Evolutionary conservation across 257 asterid genomes (phyloP), one percentile per base, ranked within the genome.

Genomic region (Rhazya stricta): DNA sequence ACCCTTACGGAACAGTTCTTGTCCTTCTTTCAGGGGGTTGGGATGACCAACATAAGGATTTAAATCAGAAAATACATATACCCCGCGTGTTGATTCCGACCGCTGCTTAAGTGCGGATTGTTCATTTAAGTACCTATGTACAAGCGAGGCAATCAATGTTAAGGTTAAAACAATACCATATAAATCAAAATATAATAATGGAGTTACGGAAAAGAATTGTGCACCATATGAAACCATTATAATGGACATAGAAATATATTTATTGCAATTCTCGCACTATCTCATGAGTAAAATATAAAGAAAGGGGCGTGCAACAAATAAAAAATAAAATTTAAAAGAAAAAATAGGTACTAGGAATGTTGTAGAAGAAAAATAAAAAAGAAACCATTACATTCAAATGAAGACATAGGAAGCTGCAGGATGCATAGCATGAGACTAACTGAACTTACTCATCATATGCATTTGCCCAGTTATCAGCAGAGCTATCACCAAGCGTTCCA

Each of bases 1-100:
- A 71, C 98, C 99, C 89, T 85, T 95, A n/a, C 96, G 96, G 79
- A 92, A 95, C 82, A 95, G 88, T 73, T 95, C 97, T 69, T 91
- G 98, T 69, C 98, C 99, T 90, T 95, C 99, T 91, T 85, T 92
- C 85, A 95, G 75, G 71, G 99, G 99, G 81, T 95, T 88, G 72
- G 97, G 96, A 62, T 91, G 99, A 71, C 99, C 99, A 80, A 95
- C 98, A 75, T 95, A 95, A 70, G 99, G 99, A 78, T 95, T 95
- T 79, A 92, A 71, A 85, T 93, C 96, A 81, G 98, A 95, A 87
- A 95, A 95, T 81, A 74, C 99, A 77, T 95, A 95, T 36, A 89
- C 85, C 66, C 96, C 99, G 60, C 84, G 77, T n/a, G 86, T 75
- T 21, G 81, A 73, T 32, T 80, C 85, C 50, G 85, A 80, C 39